Percentiles rank a stretch among this genome's conserved stretches.
Conservation (phyloP, 208 protist species). For the Leishmania gerbilli region DNA sequence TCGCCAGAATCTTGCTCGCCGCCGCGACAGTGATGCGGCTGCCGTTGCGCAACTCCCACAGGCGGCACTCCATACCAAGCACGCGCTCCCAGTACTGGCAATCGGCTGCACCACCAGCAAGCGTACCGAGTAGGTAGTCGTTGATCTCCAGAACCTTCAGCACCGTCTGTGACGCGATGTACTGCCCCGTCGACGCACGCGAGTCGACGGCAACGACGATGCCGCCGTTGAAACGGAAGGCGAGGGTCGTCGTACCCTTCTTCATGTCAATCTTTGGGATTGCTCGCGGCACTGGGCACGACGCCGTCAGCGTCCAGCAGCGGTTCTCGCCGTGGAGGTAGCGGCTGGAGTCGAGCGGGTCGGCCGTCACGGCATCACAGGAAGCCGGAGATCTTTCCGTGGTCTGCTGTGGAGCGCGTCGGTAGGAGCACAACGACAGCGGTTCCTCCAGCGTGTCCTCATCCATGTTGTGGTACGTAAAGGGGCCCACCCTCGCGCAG, state of each 20-base stretch:
- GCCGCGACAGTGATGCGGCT: constrained; percentile 98
- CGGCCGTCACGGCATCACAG: constrained; percentile 66
- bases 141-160: constrained; percentile 99
- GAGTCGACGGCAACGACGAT: constrained; percentile 99
- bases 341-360: constrained; percentile 78
- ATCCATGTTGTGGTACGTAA: constrained; percentile 79
- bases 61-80: constrained; percentile 95
- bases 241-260: constrained; percentile 99
- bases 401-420: constrained; percentile 21
- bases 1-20: constrained; percentile 99
- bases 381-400: constrained; percentile 36
- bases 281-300: constrained; percentile 82
- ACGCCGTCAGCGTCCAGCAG: constrained; percentile 69
- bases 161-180: constrained; percentile 99
- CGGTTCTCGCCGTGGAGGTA: constrained; percentile 60
- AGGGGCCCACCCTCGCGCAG: constrained; percentile 80
- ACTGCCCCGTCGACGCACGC: constrained; percentile 97
- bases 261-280: constrained; percentile 86
- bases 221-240: constrained; percentile 97
- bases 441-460: constrained; percentile 24
- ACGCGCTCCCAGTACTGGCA: constrained; percentile 99
- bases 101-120: constrained; percentile 99
- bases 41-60: constrained; percentile 96
- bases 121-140: constrained; percentile 99
- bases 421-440: constrained; percentile 22